phyloP scores from a whole-genome alignment of 352 stramenopile species.

The Elongisporangium senticosum region DNA sequence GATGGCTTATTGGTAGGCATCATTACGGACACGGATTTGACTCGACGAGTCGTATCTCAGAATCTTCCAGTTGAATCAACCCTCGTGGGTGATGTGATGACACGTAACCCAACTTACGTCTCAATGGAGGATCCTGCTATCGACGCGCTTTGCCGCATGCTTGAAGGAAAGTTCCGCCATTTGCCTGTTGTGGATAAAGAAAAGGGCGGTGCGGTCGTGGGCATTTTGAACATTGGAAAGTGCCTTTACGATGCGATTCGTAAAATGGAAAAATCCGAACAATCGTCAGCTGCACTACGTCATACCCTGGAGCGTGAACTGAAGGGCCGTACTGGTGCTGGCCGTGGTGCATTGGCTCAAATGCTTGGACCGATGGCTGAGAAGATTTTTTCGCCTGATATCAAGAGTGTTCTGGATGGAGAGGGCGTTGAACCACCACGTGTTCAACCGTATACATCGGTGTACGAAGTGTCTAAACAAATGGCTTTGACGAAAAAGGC shows the following conservation, averaged over 20 bases:
- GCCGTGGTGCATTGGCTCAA: conserved; percentile 37
- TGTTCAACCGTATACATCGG: conserved; percentile 85
- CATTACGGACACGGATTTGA: conserved; percentile 92
- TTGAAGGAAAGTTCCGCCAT: conserved; percentile 86
- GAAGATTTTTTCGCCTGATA: conserved; percentile 83
- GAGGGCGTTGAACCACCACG: conserved; percentile 69
- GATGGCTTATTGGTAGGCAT: conserved; percentile 91
- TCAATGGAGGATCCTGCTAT: conserved; percentile 79
- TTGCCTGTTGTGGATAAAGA: conserved; percentile 66
- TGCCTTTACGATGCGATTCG: conserved; percentile 98
- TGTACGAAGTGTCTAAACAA: conserved; percentile 90
- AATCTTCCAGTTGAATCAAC: conserved; percentile 71
- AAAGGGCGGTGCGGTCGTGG: conserved; percentile 84
- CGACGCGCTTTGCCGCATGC: conserved; percentile 79
- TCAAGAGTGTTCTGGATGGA: conserved; percentile 81
- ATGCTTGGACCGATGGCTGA: conserved; percentile 82
- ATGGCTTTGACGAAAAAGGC: conserved; percentile 95
- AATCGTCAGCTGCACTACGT: conserved; percentile 65
- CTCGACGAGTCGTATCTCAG: conserved; percentile 72
- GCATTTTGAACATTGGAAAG: conserved; percentile 97
- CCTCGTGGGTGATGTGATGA: conserved; percentile 77
- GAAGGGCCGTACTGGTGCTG: conserved; percentile 36
- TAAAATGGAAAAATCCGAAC: conserved; percentile 94
- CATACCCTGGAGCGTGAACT: conserved; percentile 78
- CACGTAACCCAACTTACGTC: conserved; percentile 78